phyloP scores from a whole-genome alignment of 495 filamentous ascomycete genomes.

The Durotheca rogersii region DNA sequence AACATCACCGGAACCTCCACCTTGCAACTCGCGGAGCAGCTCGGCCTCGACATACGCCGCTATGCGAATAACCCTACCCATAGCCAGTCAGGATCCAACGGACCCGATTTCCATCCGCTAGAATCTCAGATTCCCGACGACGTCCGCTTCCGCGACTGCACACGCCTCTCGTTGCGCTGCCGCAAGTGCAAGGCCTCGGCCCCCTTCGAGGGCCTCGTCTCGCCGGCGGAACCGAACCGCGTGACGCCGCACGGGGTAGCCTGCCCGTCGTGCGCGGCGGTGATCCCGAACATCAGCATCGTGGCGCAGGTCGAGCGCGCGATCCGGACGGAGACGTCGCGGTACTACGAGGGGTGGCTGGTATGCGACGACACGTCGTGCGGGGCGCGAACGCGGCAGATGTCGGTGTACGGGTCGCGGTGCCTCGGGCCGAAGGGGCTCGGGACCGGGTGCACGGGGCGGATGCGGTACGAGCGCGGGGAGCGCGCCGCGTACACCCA shows the following conservation, averaged over 20 bases:
- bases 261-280: constrained; percentile 62
- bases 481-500: constrained; percentile 94
- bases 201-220: constrained; percentile 71
- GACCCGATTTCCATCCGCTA: constrained; percentile 75
- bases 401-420: constrained; percentile 85
- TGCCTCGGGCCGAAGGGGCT: constrained; percentile 86
- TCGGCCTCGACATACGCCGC: constrained; percentile 86
- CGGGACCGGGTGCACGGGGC: constrained; percentile 77
- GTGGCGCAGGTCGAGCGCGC: constrained; percentile 84
- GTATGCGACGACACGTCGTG: constrained; percentile 86
- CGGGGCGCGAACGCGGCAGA: constrained; percentile 83
- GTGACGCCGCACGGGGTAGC: constrained; percentile 71
- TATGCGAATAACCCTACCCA: constrained; percentile 67
- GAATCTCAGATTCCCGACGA: constrained; percentile 92
- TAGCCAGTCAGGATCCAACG: constrained; percentile 49
- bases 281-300: constrained; percentile 69
- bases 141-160: constrained; percentile 78
- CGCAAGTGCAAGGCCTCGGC: constrained; percentile 71
- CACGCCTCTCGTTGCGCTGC: constrained; percentile 74
- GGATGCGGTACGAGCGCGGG: constrained; percentile 84
- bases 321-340: constrained; percentile 71
- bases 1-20: constrained; percentile 92
- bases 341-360: constrained; percentile 91
- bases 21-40: constrained; percentile 82
- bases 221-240: constrained; percentile 39